Evolutionary conservation across 495 filamentous ascomycete genomes (phyloP), one percentile per base, ranked within the genome.

Genomic region (Penicillium malachiteum): DNA sequence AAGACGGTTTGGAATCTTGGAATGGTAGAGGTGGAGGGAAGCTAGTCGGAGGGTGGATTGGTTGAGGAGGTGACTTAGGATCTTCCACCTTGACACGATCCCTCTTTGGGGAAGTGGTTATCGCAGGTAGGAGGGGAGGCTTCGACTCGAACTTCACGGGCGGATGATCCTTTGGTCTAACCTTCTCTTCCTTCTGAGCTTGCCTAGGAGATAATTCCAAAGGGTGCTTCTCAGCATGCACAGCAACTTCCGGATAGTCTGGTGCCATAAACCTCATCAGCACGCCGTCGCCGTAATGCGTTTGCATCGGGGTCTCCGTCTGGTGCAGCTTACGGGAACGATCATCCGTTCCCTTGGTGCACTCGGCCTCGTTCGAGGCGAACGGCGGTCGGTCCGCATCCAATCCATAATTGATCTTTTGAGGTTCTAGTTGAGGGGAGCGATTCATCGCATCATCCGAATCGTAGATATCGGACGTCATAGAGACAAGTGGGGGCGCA

Each of bases 191-290:
- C 37, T 26, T 26, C 26, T 48, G 54, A 46, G 58, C 56, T 40
- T 50, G 54, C 38, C 47, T 53, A 18, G 44, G 45, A 3, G 59
- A 43, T 44, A 47, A 56, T 18, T 63, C 59, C 43, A 65, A 40
- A 31, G 67, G 59, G 40, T 38, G n/a, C 3, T 57, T 41, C 32
- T 53, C 43, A 45, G 66, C 70, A 57, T 61, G 48, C 31, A 61
- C 52, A 10, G 77, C 76, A 55, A 79, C 61, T 52, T 81, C 77
- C 38, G 76, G 78, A 56, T 67, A 66, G 56, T 74, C 71, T 52
- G 72, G 72, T 38, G 63, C 77, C 70, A 80, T 57, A 71, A 65
- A 63, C n/a, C 64, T 59, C 54, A 81, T 75, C 58, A 80, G 74
- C 62, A 79, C 76, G 53, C 70, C 67, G 64, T 80, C 75, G 58